Base-by-base conservation (phyloP, 345 rosid species). In the Eutrema heterophyllum region DNA sequence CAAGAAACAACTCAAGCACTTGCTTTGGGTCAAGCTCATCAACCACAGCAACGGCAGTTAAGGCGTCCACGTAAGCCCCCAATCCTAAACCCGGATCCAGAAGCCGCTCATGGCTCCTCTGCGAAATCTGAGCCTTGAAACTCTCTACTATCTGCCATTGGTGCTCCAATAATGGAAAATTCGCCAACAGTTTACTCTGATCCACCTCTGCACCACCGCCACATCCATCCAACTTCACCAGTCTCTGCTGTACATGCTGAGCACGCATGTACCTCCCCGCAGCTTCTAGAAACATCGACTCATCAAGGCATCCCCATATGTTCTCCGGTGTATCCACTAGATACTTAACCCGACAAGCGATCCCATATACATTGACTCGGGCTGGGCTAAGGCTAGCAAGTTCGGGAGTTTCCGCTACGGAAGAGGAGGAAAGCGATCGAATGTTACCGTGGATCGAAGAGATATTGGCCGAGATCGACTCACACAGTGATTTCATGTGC, bases 61-160 rank as follows among this genome's bases (percentile, higher is more conserved):
- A 76, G 1, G 97, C 98, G 69, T 95, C 97, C 0, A 91, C 97
- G 45, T 90, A 95, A 46, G 84, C 89, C 7, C 77, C 88, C 3
- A 95, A 15, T 32, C 64, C 80, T 15, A 89, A 81, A 13, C 85
- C 96, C 1, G 82, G 81, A 84, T 90, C 98, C 56, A 90, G 63
- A 77, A 95, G 79, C 78, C 98, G 78, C 73, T 95, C 99, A 16
- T 83, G 96, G 43, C 96, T 84, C 74, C 96, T 85, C 86, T 90
- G 97, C 5, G 99, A 90, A 77, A 95, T 92, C 91, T 95, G 99
- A 48, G 81, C 79, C 79, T 92, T 92, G 60, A 95, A 95, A 79
- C 96, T 82, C 89, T 92, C 99, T 30, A 92, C 98, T 50, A 92
- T 92, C 90, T 88, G 97, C 90, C 96, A 95, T 78, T 95, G 99